Evolutionary conservation across 2,329 filamentous ascomycete species (phyloP).

Genomic region (Fusarium decemcellulare): DNA sequence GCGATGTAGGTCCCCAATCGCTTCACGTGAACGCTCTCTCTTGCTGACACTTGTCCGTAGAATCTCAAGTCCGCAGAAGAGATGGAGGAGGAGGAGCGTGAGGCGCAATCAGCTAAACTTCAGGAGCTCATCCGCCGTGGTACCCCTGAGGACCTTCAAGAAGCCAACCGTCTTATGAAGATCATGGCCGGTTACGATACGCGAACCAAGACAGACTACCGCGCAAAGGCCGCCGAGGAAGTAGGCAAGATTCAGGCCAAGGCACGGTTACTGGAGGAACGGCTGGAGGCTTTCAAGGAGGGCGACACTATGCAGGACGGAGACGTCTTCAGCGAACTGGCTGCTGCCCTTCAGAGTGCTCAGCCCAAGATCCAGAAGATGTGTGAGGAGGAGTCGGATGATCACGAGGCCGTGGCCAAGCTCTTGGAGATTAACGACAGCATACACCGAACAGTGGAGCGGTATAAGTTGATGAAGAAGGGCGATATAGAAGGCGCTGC

Average conservation of each 20-base stretch:
- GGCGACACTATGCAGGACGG: slow-evolving; percentile 83
- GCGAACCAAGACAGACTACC: slow-evolving; percentile 95
- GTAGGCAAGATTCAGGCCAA: slow-evolving; percentile 97
- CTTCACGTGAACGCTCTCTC: slow-evolving; percentile 56
- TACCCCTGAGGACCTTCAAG: slow-evolving; percentile 92
- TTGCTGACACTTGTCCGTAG: slow-evolving; percentile 59
- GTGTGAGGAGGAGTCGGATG: slow-evolving; percentile 98
- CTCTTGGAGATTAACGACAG: slow-evolving; percentile 98
- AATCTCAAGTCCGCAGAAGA: slow-evolving; percentile 97
- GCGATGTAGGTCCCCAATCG: slow-evolving; percentile 79
- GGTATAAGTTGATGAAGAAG: slow-evolving; percentile 96
- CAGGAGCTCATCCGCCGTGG: slow-evolving; percentile 96
- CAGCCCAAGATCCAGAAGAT: slow-evolving; percentile 99
- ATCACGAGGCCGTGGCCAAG: slow-evolving; percentile 95
- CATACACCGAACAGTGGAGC: slow-evolving; percentile 95
- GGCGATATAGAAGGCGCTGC: slow-evolving; percentile 89
- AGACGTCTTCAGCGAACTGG: slow-evolving; percentile 85
- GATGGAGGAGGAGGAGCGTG: slow-evolving; percentile 97
- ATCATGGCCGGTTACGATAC: slow-evolving; percentile 99
- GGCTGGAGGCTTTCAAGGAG: slow-evolving; percentile 85
- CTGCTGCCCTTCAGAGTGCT: slow-evolving; percentile 88
- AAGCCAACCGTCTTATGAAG: slow-evolving; percentile 98
- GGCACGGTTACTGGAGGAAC: slow-evolving; percentile 91
- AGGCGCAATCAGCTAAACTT: slow-evolving; percentile 97
- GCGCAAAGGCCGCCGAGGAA: slow-evolving; percentile 96